Evolutionary conservation across 345 rosid species (phyloP).

Genomic region (Jatropha curcas): DNA sequence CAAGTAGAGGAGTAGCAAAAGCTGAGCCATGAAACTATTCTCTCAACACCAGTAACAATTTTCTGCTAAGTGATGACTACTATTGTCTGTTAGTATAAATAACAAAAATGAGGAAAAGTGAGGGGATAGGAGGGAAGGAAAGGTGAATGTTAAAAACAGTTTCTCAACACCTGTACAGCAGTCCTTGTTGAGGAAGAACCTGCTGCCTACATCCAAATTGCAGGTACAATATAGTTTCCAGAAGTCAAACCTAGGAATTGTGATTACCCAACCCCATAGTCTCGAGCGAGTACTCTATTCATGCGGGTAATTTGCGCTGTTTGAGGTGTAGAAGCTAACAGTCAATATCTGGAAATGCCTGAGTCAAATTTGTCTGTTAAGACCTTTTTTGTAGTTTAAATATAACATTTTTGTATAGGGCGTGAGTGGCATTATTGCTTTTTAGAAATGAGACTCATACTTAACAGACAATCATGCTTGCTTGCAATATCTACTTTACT

Average conservation of each 20-base stretch:
- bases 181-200: too few species aligned
- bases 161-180: too few species aligned
- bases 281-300: not conserved
- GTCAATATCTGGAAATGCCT: not conserved
- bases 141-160: not conserved
- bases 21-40: too few species aligned
- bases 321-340: not conserved
- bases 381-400: not conserved
- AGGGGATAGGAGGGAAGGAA: not conserved
- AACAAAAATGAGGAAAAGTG: not conserved
- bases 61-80: not conserved
- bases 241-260: conserved; percentile 4
- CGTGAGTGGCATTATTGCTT: not conserved
- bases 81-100: not conserved
- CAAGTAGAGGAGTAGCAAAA: not conserved
- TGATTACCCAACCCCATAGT: not conserved
- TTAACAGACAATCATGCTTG: not conserved
- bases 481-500: not conserved
- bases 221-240: not conserved
- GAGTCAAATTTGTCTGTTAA: not conserved
- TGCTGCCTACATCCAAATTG: not conserved
- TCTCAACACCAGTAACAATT: not conserved
- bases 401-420: not conserved
- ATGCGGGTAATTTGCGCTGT: not conserved
- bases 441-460: not conserved